phyloP scores from a whole-genome alignment of 2,329 filamentous ascomycete genomes.

The Thelonectria olida region DNA sequence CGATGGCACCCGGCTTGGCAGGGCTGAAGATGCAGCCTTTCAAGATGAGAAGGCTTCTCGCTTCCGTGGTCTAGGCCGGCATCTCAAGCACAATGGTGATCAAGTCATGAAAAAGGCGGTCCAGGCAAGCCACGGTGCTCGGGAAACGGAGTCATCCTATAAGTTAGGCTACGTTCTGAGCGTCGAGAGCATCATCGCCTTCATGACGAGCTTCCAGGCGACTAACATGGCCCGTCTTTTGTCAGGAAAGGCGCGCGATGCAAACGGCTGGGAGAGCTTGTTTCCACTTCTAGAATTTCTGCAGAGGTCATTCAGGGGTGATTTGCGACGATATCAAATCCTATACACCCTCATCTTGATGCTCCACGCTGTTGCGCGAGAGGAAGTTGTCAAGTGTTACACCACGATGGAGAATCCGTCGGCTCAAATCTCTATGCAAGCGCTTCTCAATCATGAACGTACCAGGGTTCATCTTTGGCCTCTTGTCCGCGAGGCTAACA shows the following conservation, averaged over 20 bases:
- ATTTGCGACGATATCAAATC: constrained; percentile 48
- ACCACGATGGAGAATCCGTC: constrained; percentile 31
- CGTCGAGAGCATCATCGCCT: constrained; percentile 61
- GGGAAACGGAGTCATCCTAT: constrained; percentile 44
- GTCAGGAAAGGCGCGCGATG: constrained; percentile 54
- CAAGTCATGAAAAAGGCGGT: constrained; percentile 46
- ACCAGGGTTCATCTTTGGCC: constrained; percentile 41
- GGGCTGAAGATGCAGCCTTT: constrained; percentile 40
- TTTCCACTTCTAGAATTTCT: constrained; percentile 55
- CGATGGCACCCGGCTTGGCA: constrained; percentile 37
- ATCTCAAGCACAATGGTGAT: constrained; percentile 65
- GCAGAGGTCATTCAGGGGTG: constrained; percentile 48
- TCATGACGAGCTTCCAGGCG: constrained; percentile 63
- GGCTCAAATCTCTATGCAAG: constrained; percentile 25
- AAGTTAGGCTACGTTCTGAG: constrained; percentile 55
- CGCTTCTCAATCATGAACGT: constrained; percentile 40
- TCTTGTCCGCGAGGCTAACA: constrained; percentile 43
- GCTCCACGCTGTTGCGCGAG: constrained; percentile 55
- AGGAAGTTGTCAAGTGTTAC: constrained; percentile 55
- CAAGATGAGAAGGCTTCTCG: constrained; percentile 48
- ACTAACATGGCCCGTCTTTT: constrained; percentile 55
- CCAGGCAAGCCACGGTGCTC: constrained; percentile 35
- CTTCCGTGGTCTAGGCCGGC: constrained; percentile 55
- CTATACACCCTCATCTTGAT: constrained; percentile 54
- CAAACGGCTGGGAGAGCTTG: constrained; percentile 53